Conservation (phyloP, 1,284 basidiomycete genomes). For the Lentinus polychrous region DNA sequence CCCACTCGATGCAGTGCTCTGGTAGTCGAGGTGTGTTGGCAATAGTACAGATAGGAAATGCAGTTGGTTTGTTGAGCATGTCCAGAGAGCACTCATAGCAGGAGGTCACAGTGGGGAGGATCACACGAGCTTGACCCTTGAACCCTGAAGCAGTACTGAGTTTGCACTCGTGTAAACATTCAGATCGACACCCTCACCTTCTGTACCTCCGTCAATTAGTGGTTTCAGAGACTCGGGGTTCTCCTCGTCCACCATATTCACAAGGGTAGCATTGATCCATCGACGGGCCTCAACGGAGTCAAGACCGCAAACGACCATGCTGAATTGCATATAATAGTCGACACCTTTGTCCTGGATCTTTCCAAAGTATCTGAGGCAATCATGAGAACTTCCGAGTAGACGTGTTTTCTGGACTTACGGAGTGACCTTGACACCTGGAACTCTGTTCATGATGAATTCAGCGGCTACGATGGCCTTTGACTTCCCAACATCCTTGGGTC, state of each 20-base stretch:
- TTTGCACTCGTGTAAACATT: constrained; percentile 1
- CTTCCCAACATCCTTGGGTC: constrained; percentile 87
- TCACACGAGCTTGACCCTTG: constrained; percentile 97
- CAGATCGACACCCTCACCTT: constrained; percentile 50
- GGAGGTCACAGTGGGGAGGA: constrained; percentile 90
- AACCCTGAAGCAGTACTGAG: constrained; percentile 57
- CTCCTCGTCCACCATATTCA: constrained; percentile 88
- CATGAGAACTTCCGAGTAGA: constrained; percentile 13
- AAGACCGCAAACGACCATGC: constrained; percentile 95
- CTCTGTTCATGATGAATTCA: constrained; percentile 91
- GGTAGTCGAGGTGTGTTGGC: constrained; percentile 97
- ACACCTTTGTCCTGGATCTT: constrained; percentile 98
- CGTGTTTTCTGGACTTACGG: constrained; percentile 52
- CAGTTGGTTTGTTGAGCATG: constrained; percentile 96
- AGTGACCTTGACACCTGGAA: constrained; percentile 90
- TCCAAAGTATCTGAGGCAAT: constrained; percentile 70
- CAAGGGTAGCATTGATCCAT: constrained; percentile 98
- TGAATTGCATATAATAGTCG: constrained; percentile 96
- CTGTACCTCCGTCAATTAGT: constrained; percentile 98
- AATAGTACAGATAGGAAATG: constrained; percentile 98
- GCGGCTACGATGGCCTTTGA: constrained; percentile 94
- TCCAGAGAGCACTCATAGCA: constrained; percentile 99
- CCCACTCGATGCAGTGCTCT: constrained; percentile 99
- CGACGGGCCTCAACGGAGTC: constrained; percentile 95
- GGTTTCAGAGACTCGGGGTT: constrained; percentile 93